Evolutionary conservation across 192 early-diverging fungal genomes (phyloP).

Genomic region (Rhizophagus clarus): DNA sequence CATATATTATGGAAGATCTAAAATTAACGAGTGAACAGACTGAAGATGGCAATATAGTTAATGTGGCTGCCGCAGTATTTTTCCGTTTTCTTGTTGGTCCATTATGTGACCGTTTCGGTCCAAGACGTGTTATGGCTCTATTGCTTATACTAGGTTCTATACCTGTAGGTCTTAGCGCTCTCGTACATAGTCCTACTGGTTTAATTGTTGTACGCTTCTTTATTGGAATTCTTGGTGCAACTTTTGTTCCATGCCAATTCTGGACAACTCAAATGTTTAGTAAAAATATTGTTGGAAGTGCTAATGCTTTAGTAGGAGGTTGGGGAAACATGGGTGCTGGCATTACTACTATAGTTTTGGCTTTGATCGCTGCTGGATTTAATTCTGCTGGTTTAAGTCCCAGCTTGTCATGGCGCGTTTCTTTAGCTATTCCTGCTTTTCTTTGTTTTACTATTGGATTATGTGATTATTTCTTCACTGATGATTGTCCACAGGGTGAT

Average conservation of each 20-base stretch:
- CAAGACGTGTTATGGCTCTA: slow-evolving; percentile 54
- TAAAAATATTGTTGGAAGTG: slow-evolving; percentile 60
- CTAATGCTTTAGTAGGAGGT: slow-evolving; percentile 68
- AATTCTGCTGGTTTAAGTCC: slow-evolving; percentile 17
- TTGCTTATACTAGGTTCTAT: slow-evolving; percentile 61
- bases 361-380: slow-evolving; percentile 49
- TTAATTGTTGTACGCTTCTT: slow-evolving; percentile 55
- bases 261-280: slow-evolving; percentile 68
- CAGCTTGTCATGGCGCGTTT: slow-evolving; percentile 55
- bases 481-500: slow-evolving; percentile 46
- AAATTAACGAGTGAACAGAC: slow-evolving; percentile 49
- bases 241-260: slow-evolving; percentile 74
- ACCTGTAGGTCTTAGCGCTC: slow-evolving; percentile 49
- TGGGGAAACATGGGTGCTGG: slow-evolving; percentile 74
- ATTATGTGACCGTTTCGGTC: slow-evolving; percentile 47
- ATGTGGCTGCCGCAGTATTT: slow-evolving; percentile 57
- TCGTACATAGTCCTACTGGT: slow-evolving; percentile 48
- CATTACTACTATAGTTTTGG: slow-evolving; percentile 62
- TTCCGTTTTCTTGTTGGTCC: slow-evolving; percentile 54
- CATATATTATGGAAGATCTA: slow-evolving; percentile 57
- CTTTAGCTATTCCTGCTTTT: slow-evolving; percentile 42
- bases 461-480: slow-evolving; percentile 38
- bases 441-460: slow-evolving; percentile 42
- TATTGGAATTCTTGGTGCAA: slow-evolving; percentile 63
- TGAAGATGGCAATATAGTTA: slow-evolving; percentile 51